Percentiles rank a stretch among this genome's conserved stretches.
Conservation (phyloP, 306 rosid species). For the Senna tora region DNA sequence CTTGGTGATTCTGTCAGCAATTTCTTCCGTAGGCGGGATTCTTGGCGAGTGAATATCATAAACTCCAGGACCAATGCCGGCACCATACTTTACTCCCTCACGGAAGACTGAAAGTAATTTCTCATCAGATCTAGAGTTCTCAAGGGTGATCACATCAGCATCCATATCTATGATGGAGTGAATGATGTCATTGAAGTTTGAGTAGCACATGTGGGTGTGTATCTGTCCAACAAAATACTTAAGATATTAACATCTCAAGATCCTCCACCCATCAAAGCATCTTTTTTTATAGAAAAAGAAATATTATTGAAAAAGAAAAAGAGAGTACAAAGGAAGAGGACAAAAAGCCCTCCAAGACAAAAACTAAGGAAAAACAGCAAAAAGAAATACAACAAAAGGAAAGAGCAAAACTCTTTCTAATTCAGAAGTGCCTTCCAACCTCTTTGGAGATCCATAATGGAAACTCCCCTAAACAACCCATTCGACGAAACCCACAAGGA, state of each 20-base stretch:
- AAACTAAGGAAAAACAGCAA: no score
- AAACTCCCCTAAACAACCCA: no score
- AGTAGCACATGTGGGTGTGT: constrained; percentile 78
- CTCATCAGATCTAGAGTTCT: constrained; percentile 68
- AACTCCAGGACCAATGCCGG: constrained; percentile 67
- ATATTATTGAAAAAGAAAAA: no score
- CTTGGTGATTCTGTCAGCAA: constrained; percentile 58
- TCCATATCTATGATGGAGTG: constrained; percentile 75
- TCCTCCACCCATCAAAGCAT: not conserved
- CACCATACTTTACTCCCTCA: constrained; percentile 65
- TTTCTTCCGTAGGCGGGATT: constrained; percentile 57
- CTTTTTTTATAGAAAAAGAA: no score
- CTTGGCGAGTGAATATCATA: constrained; percentile 72
- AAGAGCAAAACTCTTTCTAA: no score
- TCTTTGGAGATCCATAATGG: no score
- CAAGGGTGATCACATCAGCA: constrained; percentile 63
- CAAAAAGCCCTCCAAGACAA: no score
- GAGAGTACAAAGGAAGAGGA: no score
- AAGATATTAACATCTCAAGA: not conserved
- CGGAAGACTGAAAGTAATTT: constrained; percentile 68
- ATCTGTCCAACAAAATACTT: constrained; percentile 42
- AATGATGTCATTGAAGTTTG: constrained; percentile 66
- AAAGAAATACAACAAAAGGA: no score
- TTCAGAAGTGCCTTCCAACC: no score
- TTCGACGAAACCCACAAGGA: no score